Conservation (phyloP, 2,329 filamentous ascomycete genomes). For the Fusarium devonianum region DNA sequence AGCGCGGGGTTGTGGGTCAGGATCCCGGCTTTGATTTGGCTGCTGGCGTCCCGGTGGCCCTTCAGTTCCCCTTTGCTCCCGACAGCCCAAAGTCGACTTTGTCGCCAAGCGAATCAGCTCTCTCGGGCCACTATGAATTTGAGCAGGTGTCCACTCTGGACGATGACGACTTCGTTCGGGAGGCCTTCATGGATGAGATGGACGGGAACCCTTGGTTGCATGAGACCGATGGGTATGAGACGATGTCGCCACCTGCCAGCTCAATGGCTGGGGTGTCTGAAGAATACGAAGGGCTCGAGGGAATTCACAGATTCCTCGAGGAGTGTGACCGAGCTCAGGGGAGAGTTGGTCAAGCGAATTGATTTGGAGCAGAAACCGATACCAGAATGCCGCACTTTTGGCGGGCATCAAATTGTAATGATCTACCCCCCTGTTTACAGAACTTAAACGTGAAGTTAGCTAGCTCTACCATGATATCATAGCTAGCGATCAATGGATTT, state of each 20-base stretch:
- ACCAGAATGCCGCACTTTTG: constrained; percentile 25
- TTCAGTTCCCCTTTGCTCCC: constrained; percentile 88
- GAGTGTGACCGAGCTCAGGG: constrained; percentile 60
- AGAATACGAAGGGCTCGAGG: constrained; percentile 63
- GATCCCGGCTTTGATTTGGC: constrained; percentile 75
- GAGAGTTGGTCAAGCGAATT: constrained; percentile 41
- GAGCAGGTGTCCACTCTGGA: constrained; percentile 48
- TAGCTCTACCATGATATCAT: constrained; percentile 24
- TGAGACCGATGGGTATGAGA: constrained; percentile 57
- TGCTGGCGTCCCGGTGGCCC: constrained; percentile 73
- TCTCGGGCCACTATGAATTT: constrained; percentile 50
- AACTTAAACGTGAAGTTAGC: constrained; percentile 24
- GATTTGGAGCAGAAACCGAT: constrained; percentile 32
- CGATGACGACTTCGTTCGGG: constrained; percentile 48
- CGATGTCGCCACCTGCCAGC: constrained; percentile 57
- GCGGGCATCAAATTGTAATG: constrained; percentile 25
- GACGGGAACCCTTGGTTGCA: constrained; percentile 59
- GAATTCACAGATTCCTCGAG: constrained; percentile 65
- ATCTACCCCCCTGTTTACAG: constrained; percentile 40
- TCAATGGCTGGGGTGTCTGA: constrained; percentile 55
- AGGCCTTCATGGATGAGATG: constrained; percentile 53
- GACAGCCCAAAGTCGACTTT: constrained; percentile 50
- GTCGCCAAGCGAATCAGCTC: constrained; percentile 60
- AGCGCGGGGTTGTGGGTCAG: constrained; percentile 78
- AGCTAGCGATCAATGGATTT: constrained; percentile 34